Percentiles rank a stretch among this genome's conserved stretches.
These are phyloP conservation scores for Fusarium secorum DNA, from an alignment of 2,329 filamentous ascomycete genomes.

Conservation along the genomic window DNA sequence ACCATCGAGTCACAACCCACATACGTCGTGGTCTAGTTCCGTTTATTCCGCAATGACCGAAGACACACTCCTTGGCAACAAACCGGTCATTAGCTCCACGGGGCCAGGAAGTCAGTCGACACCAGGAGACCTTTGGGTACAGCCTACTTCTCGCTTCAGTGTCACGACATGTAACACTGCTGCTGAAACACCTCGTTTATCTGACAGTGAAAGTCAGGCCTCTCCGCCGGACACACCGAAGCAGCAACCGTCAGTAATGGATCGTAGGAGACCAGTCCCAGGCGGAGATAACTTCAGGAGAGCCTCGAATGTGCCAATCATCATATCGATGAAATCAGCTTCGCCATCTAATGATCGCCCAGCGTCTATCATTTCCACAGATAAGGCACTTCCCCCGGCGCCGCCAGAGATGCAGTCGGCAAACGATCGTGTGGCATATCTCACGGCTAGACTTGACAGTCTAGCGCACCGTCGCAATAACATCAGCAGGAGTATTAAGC, in stretches of 20 bases:
- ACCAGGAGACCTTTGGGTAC: constrained; percentile 53
- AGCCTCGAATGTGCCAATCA: constrained; percentile 37
- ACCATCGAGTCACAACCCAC: constrained; percentile 42
- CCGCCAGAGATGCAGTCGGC: constrained; percentile 66
- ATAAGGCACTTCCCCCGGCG: constrained; percentile 68
- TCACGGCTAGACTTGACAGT: constrained; percentile 71
- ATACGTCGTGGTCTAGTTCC: constrained; percentile 48
- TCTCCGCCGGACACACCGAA: constrained; percentile 38
- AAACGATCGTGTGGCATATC: constrained; percentile 69
- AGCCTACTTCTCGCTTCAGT: constrained; percentile 69
- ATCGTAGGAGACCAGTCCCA: constrained; percentile 45
- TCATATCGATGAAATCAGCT: constrained; percentile 43
- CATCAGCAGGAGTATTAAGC: constrained; percentile 74
- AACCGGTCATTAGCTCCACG: constrained; percentile 17
- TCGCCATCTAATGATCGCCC: constrained; percentile 35
- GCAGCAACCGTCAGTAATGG: constrained; percentile 41
- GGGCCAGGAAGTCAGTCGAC: constrained; percentile 25
- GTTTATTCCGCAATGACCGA: constrained; percentile 46
- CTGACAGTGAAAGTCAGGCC: constrained; percentile 37
- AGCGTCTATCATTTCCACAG: constrained; percentile 50
- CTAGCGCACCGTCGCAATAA: constrained; percentile 74
- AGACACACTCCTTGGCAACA: constrained; percentile 24
- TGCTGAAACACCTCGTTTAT: constrained; percentile 40
- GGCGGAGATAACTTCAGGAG: constrained; percentile 35
- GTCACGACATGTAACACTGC: constrained; percentile 66